A percentile compares a stretch with the other conserved stretches of the same genome.
Conservation (phyloP, 2,329 filamentous ascomycete genomes). For the Calonectria ilicicola region DNA sequence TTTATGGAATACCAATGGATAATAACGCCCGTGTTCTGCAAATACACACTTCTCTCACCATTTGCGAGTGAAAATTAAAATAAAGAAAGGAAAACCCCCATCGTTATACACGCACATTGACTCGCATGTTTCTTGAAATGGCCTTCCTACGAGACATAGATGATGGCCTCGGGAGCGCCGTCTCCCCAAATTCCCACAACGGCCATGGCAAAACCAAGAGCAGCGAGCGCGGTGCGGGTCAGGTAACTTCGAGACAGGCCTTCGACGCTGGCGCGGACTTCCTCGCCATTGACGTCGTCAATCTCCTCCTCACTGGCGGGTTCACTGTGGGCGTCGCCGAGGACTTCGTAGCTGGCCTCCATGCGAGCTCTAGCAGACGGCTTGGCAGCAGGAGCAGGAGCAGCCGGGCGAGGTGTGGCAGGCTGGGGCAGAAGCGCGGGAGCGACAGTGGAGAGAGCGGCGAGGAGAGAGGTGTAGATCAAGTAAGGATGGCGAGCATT, state of each 20-base stretch:
- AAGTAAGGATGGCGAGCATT: slow-evolving; percentile 88
- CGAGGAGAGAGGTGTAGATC: slow-evolving; percentile 82
- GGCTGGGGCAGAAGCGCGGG: slow-evolving; percentile 59
- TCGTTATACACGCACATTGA: not conserved
- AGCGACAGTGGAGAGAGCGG: slow-evolving; percentile 69
- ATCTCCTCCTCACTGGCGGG: slow-evolving; percentile 63
- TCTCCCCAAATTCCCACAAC: slow-evolving; percentile 77
- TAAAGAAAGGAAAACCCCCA: not conserved
- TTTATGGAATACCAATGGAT: slow-evolving; percentile 7
- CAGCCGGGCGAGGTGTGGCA: slow-evolving; percentile 41
- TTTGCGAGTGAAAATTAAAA: slow-evolving; percentile 19
- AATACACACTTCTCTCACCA: slow-evolving; percentile 30
- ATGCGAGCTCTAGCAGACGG: slow-evolving; percentile 58
- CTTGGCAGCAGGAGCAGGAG: slow-evolving; percentile 44
- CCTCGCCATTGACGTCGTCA: slow-evolving; percentile 70
- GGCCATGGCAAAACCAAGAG: slow-evolving; percentile 70
- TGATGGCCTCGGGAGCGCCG: slow-evolving; percentile 55
- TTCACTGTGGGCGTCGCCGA: slow-evolving; percentile 66
- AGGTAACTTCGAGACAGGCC: slow-evolving; percentile 65
- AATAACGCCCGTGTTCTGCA: slow-evolving; percentile 35
- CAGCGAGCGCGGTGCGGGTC: slow-evolving; percentile 65
- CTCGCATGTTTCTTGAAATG: not conserved
- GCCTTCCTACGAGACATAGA: slow-evolving; percentile 47
- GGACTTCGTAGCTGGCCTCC: slow-evolving; percentile 80
- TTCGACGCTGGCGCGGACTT: slow-evolving; percentile 69